Conservation (phyloP, 768 basidiomycete species). For the Trametes cubensis region DNA sequence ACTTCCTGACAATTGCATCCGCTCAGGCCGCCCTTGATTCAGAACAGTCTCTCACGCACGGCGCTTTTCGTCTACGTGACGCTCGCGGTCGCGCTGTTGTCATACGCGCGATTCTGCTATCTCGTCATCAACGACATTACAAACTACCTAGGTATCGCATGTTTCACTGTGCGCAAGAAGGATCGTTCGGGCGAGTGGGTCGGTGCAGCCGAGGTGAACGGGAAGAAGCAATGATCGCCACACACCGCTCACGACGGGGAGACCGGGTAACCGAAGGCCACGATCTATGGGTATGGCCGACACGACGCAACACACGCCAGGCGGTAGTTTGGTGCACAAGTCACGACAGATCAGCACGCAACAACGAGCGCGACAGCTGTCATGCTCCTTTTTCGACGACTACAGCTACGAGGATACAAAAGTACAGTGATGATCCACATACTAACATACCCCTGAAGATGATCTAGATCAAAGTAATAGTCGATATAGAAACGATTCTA, state of each 20-base stretch:
- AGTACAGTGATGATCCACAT: neutral
- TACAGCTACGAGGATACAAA: neutral
- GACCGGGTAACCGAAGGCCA: neutral
- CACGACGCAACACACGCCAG: no score
- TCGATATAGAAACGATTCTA: neutral
- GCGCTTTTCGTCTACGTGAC: conserved; percentile 75
- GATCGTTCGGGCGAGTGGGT: conserved; percentile 69
- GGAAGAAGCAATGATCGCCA: conserved; percentile 18
- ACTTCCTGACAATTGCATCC: neutral
- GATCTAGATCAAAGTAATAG: neutral
- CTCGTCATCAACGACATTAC: conserved; percentile 89
- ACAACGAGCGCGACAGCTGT: neutral
- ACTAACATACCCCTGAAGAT: neutral
- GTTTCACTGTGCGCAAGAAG: conserved; percentile 89
- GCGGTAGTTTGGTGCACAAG: no score
- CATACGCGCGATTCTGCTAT: conserved; percentile 77
- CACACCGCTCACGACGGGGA: no score
- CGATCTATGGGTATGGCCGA: neutral
- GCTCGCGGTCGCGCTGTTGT: conserved; percentile 64
- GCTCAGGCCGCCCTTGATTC: conserved; percentile 69
- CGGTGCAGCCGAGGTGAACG: conserved; percentile 31
- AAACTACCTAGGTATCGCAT: conserved; percentile 90
- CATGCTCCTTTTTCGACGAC: no score
- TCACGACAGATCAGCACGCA: neutral
- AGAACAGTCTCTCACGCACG: conserved; percentile 61